phyloP scores from a whole-genome alignment of 257 asterid genomes.

The Ocimum tenuiflorum region DNA sequence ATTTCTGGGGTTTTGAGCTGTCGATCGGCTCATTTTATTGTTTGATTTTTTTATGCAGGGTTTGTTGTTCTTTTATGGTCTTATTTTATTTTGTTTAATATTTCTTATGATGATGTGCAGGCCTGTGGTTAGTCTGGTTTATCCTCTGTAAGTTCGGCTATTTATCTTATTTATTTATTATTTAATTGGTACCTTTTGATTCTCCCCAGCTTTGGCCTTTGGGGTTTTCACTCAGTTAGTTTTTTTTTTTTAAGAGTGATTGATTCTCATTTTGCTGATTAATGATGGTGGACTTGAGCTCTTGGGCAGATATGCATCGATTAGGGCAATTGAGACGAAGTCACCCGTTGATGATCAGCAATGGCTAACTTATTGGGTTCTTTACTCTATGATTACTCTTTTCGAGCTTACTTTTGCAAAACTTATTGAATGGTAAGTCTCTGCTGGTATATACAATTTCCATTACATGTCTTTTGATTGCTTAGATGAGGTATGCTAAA shows the following conservation, averaged over 20 bases:
- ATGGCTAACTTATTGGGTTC: constrained; percentile 98
- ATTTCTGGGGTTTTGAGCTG: no score
- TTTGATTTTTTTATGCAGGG: neutral
- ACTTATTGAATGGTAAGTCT: constrained; percentile 72
- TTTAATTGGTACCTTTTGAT: neutral
- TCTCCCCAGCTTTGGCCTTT: neutral
- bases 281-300: constrained; percentile 10
- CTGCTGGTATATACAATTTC: neutral
- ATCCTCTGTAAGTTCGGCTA: constrained; percentile 75
- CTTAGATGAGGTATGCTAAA: neutral
- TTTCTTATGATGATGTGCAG: constrained; percentile 39
- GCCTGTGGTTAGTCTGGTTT: constrained; percentile 85
- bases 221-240: neutral
- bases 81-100: neutral
- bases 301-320: constrained; percentile 75
- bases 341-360: constrained; percentile 91
- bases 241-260: neutral
- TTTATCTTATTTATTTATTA: neutral
- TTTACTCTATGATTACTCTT: constrained; percentile 93
- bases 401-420: constrained; percentile 90
- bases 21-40: no score
- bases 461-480: neutral
- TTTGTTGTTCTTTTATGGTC: neutral
- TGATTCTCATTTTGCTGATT: neutral
- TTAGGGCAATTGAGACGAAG: constrained; percentile 87